Evolutionary conservation across 192 early-diverging fungal species (phyloP).

Genomic region (Umbelopsis ramanniana): DNA sequence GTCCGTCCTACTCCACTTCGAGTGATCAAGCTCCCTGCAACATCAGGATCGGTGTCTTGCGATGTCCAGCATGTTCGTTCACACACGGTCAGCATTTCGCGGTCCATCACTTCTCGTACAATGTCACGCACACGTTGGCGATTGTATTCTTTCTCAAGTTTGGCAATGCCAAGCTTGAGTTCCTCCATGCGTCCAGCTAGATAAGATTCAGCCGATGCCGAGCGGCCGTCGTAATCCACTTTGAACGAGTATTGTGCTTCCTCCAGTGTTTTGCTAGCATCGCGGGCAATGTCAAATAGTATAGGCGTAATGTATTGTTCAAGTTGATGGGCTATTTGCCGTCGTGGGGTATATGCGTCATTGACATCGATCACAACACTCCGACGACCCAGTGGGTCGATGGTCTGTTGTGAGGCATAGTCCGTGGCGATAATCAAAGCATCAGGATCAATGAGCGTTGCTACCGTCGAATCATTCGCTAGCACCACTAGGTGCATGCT

Average conservation of each 20-base stretch:
- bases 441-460: not conserved
- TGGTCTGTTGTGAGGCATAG: constrained; percentile 10
- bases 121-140: constrained; percentile 87
- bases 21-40: constrained; percentile 81
- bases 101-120: constrained; percentile 85
- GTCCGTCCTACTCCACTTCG: constrained; percentile 88
- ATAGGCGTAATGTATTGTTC: constrained; percentile 10
- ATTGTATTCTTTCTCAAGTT: constrained; percentile 85
- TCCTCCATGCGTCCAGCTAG: constrained; percentile 87
- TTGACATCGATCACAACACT: constrained; percentile 1
- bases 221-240: constrained; percentile 94
- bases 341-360: constrained; percentile 13
- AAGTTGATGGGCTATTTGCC: not conserved
- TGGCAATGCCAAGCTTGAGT: constrained; percentile 89
- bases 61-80: constrained; percentile 88
- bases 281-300: constrained; percentile 4
- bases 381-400: constrained; percentile 16
- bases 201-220: constrained; percentile 90
- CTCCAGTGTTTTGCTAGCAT: constrained; percentile 57
- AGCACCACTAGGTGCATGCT: not conserved
- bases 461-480: not conserved
- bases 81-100: constrained; percentile 82
- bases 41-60: constrained; percentile 68
- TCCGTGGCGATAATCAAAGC: constrained; percentile 5
- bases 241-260: constrained; percentile 95